Base-by-base conservation (phyloP, 306 rosid species). In the Quercus berberidifolia region DNA sequence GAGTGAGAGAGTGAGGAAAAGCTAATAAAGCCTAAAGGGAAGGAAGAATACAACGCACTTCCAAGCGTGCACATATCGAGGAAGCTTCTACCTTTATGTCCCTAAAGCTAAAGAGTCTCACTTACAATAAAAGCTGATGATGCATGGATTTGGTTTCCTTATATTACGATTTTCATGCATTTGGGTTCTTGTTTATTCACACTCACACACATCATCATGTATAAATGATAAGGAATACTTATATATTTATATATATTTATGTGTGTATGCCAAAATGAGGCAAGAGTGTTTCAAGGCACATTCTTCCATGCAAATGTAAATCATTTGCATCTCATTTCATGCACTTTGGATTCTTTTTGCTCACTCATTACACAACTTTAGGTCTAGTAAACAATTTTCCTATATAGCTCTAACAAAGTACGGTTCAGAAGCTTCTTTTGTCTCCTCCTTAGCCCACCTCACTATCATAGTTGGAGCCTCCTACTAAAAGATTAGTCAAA, bases 41-140 rank as follows among this genome's bases (percentile, higher is more conserved):
- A 81, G 96, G 97, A 89, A 94, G 98, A 94, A 94, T 90, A 87
- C 91, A 89, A 89, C 97, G 98, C 98, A 94, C 98, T 94, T 87
- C 95, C 97, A 92, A 85, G 97, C 88, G 85, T 88, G 83, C 90
- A 82, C 69, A 86, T 87, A 86, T 87, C 98, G 94, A 92, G 97
- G 98, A 94, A 92, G 97, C 97, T 94, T 94, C 98, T 91, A 85
- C 85, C 91, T 89, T 89, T 91, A 91, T 84, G 88, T 62, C 74
- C 78, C 33, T 79, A 89, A 89, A 89, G 92, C 79, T 87, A 74
- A 84, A 20, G 73, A 68, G 81, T 84, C 26, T 3, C 63, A 30
- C 79, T 79, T 76, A 69, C 90, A 86, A 83, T 79, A 80, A 91
- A 91, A 89, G 93, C 85, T 89, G 86, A 81, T 82, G 89, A 78